Evolutionary conservation across 805 yeast species (phyloP).

Genomic region (Wickerhamiella occidentalis): DNA sequence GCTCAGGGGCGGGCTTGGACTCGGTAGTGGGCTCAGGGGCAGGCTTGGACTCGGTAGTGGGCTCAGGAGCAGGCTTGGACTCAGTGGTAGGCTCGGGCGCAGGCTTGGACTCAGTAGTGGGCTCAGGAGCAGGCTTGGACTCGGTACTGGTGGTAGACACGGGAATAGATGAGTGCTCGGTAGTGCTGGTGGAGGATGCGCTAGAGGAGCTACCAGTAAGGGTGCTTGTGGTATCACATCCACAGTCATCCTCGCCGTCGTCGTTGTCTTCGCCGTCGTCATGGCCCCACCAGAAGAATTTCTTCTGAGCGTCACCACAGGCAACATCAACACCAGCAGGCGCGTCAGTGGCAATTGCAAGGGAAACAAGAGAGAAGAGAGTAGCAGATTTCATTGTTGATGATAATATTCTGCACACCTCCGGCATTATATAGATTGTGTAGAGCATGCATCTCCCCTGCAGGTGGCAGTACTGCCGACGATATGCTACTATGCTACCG

Average conservation of each 20-base stretch:
- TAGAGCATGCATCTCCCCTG: background rate
- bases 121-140: background rate
- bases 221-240: background rate
- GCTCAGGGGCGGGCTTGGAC: background rate
- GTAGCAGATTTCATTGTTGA: conserved; percentile 6
- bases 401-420: background rate
- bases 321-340: background rate
- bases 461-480: background rate
- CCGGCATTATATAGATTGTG: background rate
- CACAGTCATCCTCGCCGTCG: conserved; percentile 3
- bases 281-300: background rate
- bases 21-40: background rate
- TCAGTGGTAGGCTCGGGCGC: background rate
- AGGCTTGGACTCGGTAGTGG: background rate
- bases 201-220: background rate
- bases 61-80: background rate
- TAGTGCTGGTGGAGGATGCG: background rate
- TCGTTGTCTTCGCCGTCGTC: background rate
- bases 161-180: too few species aligned
- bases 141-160: background rate
- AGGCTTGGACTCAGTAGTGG: background rate
- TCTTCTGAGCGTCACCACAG: background rate
- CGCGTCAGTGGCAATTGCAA: background rate
- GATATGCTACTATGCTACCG: background rate
- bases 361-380: background rate